Percentiles rank a stretch among this genome's conserved stretches.
Conservation (phyloP, 495 filamentous ascomycete genomes). For the Trypethelium eluteriae region DNA sequence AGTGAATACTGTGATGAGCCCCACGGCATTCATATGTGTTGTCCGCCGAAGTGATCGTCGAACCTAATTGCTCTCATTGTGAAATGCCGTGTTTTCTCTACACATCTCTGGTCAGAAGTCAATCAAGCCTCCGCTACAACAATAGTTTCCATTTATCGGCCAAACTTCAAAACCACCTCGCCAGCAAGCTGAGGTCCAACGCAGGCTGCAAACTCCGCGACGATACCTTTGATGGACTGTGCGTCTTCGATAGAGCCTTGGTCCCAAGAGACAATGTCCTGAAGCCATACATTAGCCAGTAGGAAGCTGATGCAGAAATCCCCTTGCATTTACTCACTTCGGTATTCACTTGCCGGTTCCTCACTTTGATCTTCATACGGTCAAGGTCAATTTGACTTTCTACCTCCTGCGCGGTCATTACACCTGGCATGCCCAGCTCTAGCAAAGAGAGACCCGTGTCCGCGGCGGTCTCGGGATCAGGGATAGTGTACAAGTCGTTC, state of each 20-base stretch:
- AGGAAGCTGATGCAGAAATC: too few relatives aligned
- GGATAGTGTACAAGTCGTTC: constrained; percentile 26
- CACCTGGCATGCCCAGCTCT: constrained; percentile 65
- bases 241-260: constrained; percentile 46
- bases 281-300: constrained; percentile 8
- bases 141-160: constrained; percentile 5
- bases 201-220: constrained; percentile 70
- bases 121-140: too few relatives aligned
- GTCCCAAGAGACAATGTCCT: constrained; percentile 61
- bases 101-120: too few relatives aligned
- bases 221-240: constrained; percentile 52
- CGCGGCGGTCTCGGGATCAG: constrained; percentile 27
- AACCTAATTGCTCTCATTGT: too few relatives aligned
- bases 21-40: too few relatives aligned
- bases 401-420: constrained; percentile 59
- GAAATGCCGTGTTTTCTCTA: too few relatives aligned
- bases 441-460: constrained; percentile 51
- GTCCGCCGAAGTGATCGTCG: too few relatives aligned
- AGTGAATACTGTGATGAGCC: too few relatives aligned
- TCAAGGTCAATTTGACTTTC: constrained; percentile 53
- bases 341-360: constrained; percentile 35
- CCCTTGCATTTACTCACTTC: constrained; percentile 31
- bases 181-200: constrained; percentile 61
- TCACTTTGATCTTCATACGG: constrained; percentile 42
- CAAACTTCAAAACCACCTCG: constrained; percentile 40